Evolutionary conservation across 108 stramenopile genomes (phyloP), one percentile per base, ranked within the genome.

Genomic region (Cyclotella choctawhatcheeana): DNA sequence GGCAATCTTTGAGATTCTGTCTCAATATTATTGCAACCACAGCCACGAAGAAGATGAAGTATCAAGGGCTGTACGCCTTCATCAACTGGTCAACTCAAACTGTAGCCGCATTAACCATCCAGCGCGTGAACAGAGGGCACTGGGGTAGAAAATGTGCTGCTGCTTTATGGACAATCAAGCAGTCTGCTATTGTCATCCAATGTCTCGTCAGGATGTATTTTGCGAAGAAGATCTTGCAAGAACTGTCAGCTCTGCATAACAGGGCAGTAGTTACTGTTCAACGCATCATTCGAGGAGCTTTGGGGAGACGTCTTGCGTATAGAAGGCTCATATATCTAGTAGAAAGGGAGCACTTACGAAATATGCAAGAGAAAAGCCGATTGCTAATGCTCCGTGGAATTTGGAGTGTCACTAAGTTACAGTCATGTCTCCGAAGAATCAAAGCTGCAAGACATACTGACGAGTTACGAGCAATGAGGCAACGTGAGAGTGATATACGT

Each of bases 241-340:
- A 59, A n/a, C 32, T 73, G n/a, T 26, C 44, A 30, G 48, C 64
- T 0, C 16, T 5, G 27, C 66, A 72, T 37, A 4, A 40, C 17
- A 66, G 20, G 34, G 64, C 77, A 33, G 25, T 78, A 13, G 14
- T 78, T 33, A 51, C 64, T 10, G 50, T 78, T 35, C 77, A 78
- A 59, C 54, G 64, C 3, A 27, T 47, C 8, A 60, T 73, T 1
- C 64, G 77, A 32, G 71, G 77, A 25, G 61, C 52, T 44, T 29
- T 76, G 26, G 75, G 67, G 31, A 68, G 75, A 64, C 48, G 67
- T 3, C 29, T 76, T 34, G 75, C 75, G 54, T 67, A 69, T 5
- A 76, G 44, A 53, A 62, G 26, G 33, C 35, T 76, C 43, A 66
- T 69, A 61, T 30, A 48, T 33, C 44, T 69, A 14, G 75, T 76